Evolutionary conservation across 306 rosid species (phyloP).

Genomic region (Prunus dulcis): DNA sequence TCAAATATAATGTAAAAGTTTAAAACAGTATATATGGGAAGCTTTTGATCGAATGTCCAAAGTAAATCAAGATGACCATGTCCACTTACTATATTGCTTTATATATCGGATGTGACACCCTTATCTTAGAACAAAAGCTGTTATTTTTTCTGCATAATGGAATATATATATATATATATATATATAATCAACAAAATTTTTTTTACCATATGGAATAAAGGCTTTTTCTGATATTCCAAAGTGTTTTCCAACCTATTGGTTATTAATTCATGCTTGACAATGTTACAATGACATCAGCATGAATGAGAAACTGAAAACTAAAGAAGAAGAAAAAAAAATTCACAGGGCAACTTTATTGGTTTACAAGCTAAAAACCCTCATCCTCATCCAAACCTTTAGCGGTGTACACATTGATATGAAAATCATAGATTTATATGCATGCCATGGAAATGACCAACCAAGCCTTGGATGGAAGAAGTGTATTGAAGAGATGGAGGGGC

Average conservation of each 20-base stretch:
- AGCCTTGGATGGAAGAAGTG: background rate
- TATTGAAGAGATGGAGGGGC: constrained; percentile 23
- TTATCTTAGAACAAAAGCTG: background rate
- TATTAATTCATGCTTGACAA: constrained; percentile 1
- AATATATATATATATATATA: background rate
- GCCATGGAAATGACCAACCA: background rate
- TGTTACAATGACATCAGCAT: background rate
- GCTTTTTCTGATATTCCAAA: background rate
- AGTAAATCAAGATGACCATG: background rate
- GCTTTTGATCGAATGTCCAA: background rate
- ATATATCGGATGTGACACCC: background rate
- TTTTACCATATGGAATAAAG: background rate
- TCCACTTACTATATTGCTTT: background rate
- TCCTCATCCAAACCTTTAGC: background rate
- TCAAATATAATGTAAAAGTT: background rate
- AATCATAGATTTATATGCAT: too few relatives aligned
- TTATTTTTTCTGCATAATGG: background rate
- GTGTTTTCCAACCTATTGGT: background rate
- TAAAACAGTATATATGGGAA: background rate
- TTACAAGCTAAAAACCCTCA: background rate
- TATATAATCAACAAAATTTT: background rate
- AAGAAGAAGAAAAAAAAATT: background rate
- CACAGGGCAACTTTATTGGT: constrained; percentile 2
- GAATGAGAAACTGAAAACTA: background rate
- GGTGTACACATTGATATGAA: background rate